Percentiles rank a stretch among this genome's conserved stretches.
Conservation (phyloP, 192 early-diverging fungal genomes). For the Glomus cerebriforme region DNA sequence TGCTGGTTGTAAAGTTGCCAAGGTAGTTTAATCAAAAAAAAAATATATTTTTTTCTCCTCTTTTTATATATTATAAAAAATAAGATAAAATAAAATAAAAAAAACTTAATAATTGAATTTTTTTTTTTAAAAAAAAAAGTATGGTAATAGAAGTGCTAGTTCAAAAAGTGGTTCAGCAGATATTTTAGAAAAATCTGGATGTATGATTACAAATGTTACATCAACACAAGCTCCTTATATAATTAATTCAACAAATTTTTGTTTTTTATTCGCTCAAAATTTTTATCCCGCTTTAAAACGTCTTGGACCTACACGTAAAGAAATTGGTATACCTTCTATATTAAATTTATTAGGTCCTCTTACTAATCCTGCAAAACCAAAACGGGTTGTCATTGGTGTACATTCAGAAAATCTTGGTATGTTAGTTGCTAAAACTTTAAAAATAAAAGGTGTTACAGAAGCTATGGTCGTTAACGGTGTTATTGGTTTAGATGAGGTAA, state of each 20-base stretch:
- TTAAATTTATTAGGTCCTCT: conserved; percentile 95
- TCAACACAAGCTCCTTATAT: conserved; percentile 69
- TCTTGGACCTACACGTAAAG: conserved; percentile 71
- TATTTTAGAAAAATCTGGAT: conserved; percentile 84
- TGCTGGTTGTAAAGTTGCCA: conserved; percentile 85
- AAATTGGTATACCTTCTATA: conserved; percentile 90
- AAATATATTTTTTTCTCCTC: neutral
- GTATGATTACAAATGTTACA: conserved; percentile 64
- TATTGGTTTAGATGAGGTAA: conserved; percentile 87
- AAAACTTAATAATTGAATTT: too few relatives aligned
- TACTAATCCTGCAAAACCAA: conserved; percentile 84
- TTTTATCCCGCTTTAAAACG: conserved; percentile 92
- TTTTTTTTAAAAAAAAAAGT: conserved; percentile 46
- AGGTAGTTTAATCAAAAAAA: conserved; percentile 55
- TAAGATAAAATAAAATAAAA: too few relatives aligned
- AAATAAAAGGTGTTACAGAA: conserved; percentile 72
- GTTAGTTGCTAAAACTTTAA: conserved; percentile 83
- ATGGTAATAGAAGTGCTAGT: conserved; percentile 91
- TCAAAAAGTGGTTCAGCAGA: conserved; percentile 94
- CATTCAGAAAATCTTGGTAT: conserved; percentile 74
- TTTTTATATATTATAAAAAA: neutral
- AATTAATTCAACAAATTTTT: conserved; percentile 69
- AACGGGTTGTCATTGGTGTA: conserved; percentile 89
- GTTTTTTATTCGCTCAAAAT: conserved; percentile 89
- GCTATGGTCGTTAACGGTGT: conserved; percentile 92